Conservation (phyloP, 306 rosid species). For the Purshia tridentata region DNA sequence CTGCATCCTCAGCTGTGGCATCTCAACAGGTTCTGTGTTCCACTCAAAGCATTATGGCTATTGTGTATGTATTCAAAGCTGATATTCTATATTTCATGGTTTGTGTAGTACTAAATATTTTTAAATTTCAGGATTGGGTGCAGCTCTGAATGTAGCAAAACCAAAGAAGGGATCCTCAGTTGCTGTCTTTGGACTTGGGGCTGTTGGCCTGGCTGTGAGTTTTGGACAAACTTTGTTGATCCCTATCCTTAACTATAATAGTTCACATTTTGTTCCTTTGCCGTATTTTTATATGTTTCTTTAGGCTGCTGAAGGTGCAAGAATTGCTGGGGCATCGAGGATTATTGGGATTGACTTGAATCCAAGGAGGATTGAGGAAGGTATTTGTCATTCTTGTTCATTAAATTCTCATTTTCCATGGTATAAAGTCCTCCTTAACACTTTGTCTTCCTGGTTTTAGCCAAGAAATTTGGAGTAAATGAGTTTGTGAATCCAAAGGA, state of each 20-base stretch:
- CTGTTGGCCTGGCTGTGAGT: constrained; percentile 44
- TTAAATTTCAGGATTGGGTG: constrained; percentile 35
- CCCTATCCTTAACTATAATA: not conserved
- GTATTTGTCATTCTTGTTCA: constrained; percentile 7
- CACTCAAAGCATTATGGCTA: not conserved
- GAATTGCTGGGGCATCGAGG: constrained; percentile 37
- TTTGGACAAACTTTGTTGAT: not conserved
- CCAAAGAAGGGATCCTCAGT: constrained; percentile 38
- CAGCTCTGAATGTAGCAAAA: constrained; percentile 42
- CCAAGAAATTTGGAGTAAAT: constrained; percentile 49
- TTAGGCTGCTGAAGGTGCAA: constrained; percentile 54
- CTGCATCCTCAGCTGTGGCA: constrained; percentile 45
- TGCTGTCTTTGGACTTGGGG: constrained; percentile 39
- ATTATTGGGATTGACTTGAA: constrained; percentile 45
- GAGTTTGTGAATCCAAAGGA: constrained; percentile 57
- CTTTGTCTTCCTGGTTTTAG: constrained; percentile 21
- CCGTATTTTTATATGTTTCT: not conserved
- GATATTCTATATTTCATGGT: not conserved
- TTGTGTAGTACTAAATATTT: not conserved
- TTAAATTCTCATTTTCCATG: not conserved
- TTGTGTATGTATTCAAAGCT: not conserved
- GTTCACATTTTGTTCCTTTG: not conserved
- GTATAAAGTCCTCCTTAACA: not conserved
- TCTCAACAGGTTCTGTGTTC: constrained; percentile 32
- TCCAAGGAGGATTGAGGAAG: constrained; percentile 36